Percentiles rank a stretch among this genome's conserved stretches.
These are phyloP conservation scores for Septoria petroselini DNA, from an alignment of 2,329 filamentous ascomycete species.

Conservation along the genomic window DNA sequence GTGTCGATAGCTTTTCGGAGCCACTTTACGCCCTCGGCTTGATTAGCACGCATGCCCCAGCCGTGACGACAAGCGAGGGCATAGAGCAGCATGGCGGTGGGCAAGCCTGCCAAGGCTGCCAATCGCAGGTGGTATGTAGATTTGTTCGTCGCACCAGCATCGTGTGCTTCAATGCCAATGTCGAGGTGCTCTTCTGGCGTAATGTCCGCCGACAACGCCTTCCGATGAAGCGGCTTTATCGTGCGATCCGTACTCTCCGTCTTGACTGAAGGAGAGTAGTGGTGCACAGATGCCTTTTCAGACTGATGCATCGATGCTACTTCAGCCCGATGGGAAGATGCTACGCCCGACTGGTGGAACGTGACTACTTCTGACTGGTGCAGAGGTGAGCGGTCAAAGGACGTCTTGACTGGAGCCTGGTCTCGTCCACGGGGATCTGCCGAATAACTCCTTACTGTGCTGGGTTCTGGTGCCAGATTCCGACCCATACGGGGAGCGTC, in stretches of 20 bases:
- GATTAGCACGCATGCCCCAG: slow-evolving; percentile 95
- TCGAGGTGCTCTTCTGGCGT: slow-evolving; percentile 84
- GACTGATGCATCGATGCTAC: no score
- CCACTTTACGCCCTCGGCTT: slow-evolving; percentile 86
- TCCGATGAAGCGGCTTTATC: slow-evolving; percentile 48
- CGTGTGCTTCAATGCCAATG: slow-evolving; percentile 86
- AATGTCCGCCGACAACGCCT: slow-evolving; percentile 61
- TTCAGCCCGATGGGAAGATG: no score
- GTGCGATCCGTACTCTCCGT: slow-evolving; percentile 44
- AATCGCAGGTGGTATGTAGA: slow-evolving; percentile 94
- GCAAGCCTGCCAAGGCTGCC: slow-evolving; percentile 78
- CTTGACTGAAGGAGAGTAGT: slow-evolving; percentile 34
- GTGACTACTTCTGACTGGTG: slow-evolving; percentile 10
- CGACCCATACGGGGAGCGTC: slow-evolving; percentile 21
- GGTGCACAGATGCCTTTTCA: slow-evolving; percentile 24
- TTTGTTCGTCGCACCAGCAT: slow-evolving; percentile 81
- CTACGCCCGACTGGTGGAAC: slow-evolving; percentile 6
- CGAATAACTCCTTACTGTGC: slow-evolving; percentile 31
- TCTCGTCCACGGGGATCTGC: slow-evolving; percentile 30
- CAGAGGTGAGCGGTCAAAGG: slow-evolving; percentile 10
- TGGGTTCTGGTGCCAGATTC: slow-evolving; percentile 18
- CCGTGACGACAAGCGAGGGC: slow-evolving; percentile 92
- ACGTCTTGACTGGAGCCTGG: slow-evolving; percentile 4
- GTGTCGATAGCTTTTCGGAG: slow-evolving; percentile 84
- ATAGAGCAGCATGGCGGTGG: slow-evolving; percentile 94